These are phyloP conservation scores for Xanthoconium separans DNA, from an alignment of 1,284 basidiomycete genomes.

Conservation along the genomic window DNA sequence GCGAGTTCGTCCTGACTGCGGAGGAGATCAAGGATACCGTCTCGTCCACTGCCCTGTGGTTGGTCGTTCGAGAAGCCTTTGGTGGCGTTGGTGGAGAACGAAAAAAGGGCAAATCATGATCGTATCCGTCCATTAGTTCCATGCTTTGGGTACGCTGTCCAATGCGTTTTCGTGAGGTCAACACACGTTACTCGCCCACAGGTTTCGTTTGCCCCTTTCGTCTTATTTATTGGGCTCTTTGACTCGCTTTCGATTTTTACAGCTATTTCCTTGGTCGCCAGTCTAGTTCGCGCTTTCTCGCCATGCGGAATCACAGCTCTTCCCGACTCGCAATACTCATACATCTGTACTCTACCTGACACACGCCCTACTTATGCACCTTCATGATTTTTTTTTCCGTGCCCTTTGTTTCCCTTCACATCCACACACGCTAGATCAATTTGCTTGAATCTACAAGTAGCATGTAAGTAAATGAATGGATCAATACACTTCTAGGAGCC, in stretches of 20 bases:
- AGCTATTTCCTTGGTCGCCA: not conserved
- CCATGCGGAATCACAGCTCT: conserved; percentile 7
- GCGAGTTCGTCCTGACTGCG: conserved; percentile 67
- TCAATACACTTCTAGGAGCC: conserved; percentile 1
- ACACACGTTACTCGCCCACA: conserved; percentile 4
- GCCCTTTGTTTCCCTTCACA: not conserved
- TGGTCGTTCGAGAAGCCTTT: conserved; percentile 90
- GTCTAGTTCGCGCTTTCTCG: not conserved
- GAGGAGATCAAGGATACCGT: conserved; percentile 96
- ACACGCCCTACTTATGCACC: conserved; percentile 9
- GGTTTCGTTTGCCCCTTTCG: conserved; percentile 11
- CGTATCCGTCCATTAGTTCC: not conserved
- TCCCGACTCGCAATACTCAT: conserved; percentile 15
- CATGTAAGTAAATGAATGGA: conserved; percentile 14
- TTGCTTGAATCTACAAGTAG: conserved; percentile 24
- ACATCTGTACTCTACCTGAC: conserved; percentile 25
- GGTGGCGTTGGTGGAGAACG: conserved; percentile 83
- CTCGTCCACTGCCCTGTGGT: conserved; percentile 86
- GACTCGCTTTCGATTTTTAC: conserved; percentile 11
- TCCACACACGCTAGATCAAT: conserved; percentile 1
- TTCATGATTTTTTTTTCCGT: not conserved
- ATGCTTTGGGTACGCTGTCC: not conserved
- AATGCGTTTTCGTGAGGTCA: conserved; percentile 9
- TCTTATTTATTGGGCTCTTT: conserved; percentile 18
- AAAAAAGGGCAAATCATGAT: conserved; percentile 62